Base-by-base conservation (phyloP, 768 basidiomycete genomes). In the Tremella fuciformis region DNA sequence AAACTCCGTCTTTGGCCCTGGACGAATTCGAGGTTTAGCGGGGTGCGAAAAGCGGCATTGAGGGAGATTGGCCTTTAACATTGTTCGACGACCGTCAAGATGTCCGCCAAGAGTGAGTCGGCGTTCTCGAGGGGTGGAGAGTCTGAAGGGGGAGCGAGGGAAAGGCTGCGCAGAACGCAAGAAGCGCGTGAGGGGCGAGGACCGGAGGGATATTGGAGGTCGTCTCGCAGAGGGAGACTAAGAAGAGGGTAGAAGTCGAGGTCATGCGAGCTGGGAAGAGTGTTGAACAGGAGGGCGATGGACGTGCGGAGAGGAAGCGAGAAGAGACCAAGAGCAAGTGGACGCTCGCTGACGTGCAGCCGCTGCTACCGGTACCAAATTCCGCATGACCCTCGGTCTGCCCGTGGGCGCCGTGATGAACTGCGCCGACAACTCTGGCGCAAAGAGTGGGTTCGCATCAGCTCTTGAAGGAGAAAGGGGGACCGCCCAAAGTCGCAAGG, bases 381-480 rank as follows among this genome's bases (percentile, higher is more conserved):
- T 87, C 85, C 86, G 92, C 71, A 82, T 98, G 83, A 93, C 79
- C 58, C 76, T 79, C 61, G 78, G 76, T 75, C 67, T 74, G 59
- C 73, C 74, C 61, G 74, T 75, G 59, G 74, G 76, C 59, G 76
- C 76, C 61, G 91, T 96, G 64, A 82, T 96, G 76, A 94, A 94
- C 80, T 96, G 96, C 80, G 92, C 92, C 51, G 96, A 99, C 83
- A 99, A 99, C 86, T 91, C 89, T 75, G 96, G 96, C 66, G 96
- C 94, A 67, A 99, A 97, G 82, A 91, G 77, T 78, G 61, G 63
- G 77, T n/a, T 15, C 16, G 47, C 29, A 22, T 53, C 1, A n/a
- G n/a, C 11, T 11, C 29, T 34, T 34, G 11, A 11, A 4, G 11
- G 29, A 34, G 29, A 4, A 11, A 34, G 11, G 29, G 6, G 29